These are phyloP conservation scores for Celoporthe dispersa DNA, from an alignment of 2,329 filamentous ascomycete genomes.

Conservation along the genomic window DNA sequence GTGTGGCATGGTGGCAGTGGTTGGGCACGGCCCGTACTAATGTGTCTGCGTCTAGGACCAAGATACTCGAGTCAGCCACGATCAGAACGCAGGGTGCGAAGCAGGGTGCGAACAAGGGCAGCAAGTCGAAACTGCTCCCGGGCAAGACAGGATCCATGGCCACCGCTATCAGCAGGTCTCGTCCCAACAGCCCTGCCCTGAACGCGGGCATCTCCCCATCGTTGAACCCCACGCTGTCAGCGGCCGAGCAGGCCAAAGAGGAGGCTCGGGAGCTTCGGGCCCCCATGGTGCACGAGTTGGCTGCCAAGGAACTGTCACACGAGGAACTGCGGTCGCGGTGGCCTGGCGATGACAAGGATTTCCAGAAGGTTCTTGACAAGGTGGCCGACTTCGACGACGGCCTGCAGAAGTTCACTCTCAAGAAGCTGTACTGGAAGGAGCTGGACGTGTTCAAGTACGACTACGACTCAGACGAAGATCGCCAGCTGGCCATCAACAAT, in stretches of 20 bases:
- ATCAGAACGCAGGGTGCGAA: constrained; percentile 33
- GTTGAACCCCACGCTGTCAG: constrained; percentile 52
- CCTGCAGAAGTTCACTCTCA: constrained; percentile 58
- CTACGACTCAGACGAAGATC: constrained; percentile 57
- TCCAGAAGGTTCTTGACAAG: constrained; percentile 59
- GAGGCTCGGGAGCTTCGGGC: constrained; percentile 47
- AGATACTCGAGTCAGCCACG: constrained; percentile 41
- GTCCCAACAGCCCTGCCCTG: constrained; percentile 60
- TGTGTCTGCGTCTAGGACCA: constrained; percentile 41
- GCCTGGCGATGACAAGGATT: constrained; percentile 57
- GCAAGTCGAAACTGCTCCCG: constrained; percentile 38
- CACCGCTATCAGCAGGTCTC: constrained; percentile 45
- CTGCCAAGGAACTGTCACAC: constrained; percentile 55
- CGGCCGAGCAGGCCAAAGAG: constrained; percentile 59
- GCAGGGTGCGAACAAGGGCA: constrained; percentile 28
- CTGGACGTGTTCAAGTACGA: constrained; percentile 67
- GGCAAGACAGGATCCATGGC: constrained; percentile 30
- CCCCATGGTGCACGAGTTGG: constrained; percentile 64
- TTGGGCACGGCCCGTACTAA: constrained; percentile 34
- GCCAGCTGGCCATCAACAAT: constrained; percentile 64
- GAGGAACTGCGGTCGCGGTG: constrained; percentile 56
- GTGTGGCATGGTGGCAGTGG: constrained; percentile 30
- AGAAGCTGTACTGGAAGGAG: constrained; percentile 64
- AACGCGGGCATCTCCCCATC: constrained; percentile 60
- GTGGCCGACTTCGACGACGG: constrained; percentile 57